Evolutionary conservation across 345 rosid species (phyloP).

Genomic region (Murraya paniculata): DNA sequence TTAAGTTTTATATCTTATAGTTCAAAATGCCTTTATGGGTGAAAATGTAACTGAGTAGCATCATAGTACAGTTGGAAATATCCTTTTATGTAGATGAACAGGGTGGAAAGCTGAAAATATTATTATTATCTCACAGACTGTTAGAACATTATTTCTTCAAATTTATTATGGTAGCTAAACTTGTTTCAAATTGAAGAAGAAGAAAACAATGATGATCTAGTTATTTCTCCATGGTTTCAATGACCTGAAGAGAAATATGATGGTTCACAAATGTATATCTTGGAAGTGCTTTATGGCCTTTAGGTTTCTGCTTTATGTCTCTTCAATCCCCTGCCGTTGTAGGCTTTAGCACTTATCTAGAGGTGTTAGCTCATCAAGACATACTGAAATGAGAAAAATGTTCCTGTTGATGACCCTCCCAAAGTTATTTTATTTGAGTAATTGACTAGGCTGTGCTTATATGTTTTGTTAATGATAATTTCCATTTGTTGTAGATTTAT

Average conservation of each 20-base stretch:
- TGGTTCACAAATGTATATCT: background rate
- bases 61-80: background rate
- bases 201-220: background rate
- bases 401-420: background rate
- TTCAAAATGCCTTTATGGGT: background rate
- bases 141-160: background rate
- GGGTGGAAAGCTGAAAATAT: background rate
- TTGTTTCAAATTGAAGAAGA: background rate
- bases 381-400: background rate
- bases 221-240: background rate
- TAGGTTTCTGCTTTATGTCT: background rate
- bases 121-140: background rate
- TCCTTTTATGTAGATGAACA: background rate
- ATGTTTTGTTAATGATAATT: background rate
- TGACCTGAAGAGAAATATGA: background rate
- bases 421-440: background rate
- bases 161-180: background rate
- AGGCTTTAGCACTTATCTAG: background rate
- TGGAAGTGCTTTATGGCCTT: background rate
- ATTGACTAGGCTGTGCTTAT: background rate
- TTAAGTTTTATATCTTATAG: background rate
- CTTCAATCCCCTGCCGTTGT: background rate
- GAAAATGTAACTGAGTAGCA: background rate
- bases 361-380: background rate
- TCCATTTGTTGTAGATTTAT: slow-evolving; percentile 59